Evolutionary conservation across 139 green algal genomes (phyloP), one percentile per base, ranked within the genome.

Genomic region (Picochlorum sp.): DNA sequence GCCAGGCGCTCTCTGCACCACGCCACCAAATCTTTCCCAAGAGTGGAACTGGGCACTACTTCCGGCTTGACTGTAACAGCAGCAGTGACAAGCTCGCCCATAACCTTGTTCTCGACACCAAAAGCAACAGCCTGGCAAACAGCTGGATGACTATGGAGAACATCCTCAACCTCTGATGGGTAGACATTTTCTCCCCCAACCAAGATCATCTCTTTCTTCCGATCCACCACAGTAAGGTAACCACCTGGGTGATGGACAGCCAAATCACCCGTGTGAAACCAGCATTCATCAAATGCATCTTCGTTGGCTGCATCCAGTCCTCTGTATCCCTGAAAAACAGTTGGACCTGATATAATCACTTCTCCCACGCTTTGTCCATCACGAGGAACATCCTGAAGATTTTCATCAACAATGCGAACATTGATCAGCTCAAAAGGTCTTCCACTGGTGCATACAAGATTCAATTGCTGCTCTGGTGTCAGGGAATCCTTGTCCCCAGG

Each of bases 191-290:
- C 87, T 0, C 85, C 85, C 13, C 84, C 84, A 3, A 79, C 69
- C 49, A 91, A 65, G 14, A 90, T 79, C 88, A 96, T 96, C 74
- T 96, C 88, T 69, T 96, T 96, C 65, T 81, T 85, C 9, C 88
- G 58, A 60, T 95, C 88, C 15, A 95, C 83, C 6, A 95, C 83
- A 3, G 15, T 62, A n/a, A 95, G 68, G 75, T 92, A 95, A 34
- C 81, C 81, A 14, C 61, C 41, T 3, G 30, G 2, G 6, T 52
- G 21, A 2, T 81, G 54, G 2, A 49, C 63, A 8, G 80, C 87
- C 68, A 92, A 67, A 69, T 94, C 86, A 1, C 88, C 88, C 5
- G 85, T 92, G n/a, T 71, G 32, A 65, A 95, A 92, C 85, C 84
- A 94, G 6, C 63, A 23, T 23, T 23, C 34, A 6, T 59, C 57